Base-by-base conservation (phyloP, 1,139 yeast species). In the Yamadazyma oceani region DNA sequence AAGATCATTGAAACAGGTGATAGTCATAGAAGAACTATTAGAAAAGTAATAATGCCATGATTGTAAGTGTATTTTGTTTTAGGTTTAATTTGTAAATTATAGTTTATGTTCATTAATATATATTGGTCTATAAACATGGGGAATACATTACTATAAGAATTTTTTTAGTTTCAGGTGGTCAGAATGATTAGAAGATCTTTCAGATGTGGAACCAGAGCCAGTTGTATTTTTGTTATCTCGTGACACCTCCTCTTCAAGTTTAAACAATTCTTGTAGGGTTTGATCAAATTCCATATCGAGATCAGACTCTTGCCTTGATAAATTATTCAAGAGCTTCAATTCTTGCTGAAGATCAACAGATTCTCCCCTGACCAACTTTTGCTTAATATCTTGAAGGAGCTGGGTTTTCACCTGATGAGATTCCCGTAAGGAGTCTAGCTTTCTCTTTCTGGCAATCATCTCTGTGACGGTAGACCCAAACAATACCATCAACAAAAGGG, bases 1-100 rank as follows among this genome's bases (percentile, higher is more conserved):
- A 78, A 78, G 53, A 62, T 90, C 19, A 71, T 78, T 5, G 81
- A 86, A 35, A 68, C 79, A 31, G 96, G 96, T 14, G 88, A 83
- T 42, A 85, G 87, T 38, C 78, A 76, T 41, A 72, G 89, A 53
- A 75, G 90, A 58, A 73, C 80, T 17, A 74, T 87, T 36, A 73
- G 87, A 42, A 70, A 70, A 53, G 65, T 71, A 23, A 63, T 71
- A 17, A 45, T 62, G 34, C 48, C 51, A 25, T 49, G 44, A 41
- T 35, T n/a, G n/a, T n/a, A n/a, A n/a, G n/a, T n/a, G n/a, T n/a
- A n/a, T n/a, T 38, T 31, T 22, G 19, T 21, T 31, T 32, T 29
- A 10, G 16, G 25, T 16, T 7, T 24, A 26, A 26, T 27, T 24
- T 32, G 16, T 23, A 32, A 27, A 17, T 17, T 11, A 17, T 11